Percentiles rank a stretch among this genome's conserved stretches.
Conservation (phyloP, 192 early-diverging fungal genomes). For the Coemansia sp. region DNA sequence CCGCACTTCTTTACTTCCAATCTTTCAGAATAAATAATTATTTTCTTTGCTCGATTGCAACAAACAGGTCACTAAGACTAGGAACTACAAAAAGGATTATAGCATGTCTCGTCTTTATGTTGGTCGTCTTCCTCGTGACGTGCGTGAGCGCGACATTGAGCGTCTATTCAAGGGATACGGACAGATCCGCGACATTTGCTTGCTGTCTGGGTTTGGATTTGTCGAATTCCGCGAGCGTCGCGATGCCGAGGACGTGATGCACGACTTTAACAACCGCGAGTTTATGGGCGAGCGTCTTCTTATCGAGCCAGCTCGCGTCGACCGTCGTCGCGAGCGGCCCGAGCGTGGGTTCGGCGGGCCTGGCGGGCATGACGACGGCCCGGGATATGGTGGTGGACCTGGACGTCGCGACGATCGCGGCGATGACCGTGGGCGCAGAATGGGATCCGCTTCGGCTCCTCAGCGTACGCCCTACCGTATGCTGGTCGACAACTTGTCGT, state of each 20-base stretch:
- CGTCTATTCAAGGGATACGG: constrained; percentile 80
- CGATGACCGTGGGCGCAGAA: constrained; percentile 53
- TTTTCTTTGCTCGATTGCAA: constrained; percentile 4
- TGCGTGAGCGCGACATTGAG: constrained; percentile 82
- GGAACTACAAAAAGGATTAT: not conserved
- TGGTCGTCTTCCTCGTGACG: constrained; percentile 85
- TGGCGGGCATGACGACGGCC: constrained; percentile 13
- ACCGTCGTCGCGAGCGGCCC: constrained; percentile 56
- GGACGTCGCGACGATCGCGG: constrained; percentile 49
- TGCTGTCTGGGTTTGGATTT: constrained; percentile 89
- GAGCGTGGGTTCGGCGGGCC: constrained; percentile 1
- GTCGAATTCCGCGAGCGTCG: constrained; percentile 86
- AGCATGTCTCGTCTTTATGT: constrained; percentile 64
- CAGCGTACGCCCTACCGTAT: constrained; percentile 68
- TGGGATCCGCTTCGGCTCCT: constrained; percentile 34
- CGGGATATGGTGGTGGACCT: constrained; percentile 20
- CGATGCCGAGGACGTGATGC: constrained; percentile 90
- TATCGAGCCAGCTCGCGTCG: constrained; percentile 78
- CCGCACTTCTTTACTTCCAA: not conserved
- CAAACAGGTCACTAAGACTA: not conserved
- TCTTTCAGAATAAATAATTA: not conserved
- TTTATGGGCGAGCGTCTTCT: constrained; percentile 86
- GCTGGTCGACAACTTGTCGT: constrained; percentile 80
- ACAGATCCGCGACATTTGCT: constrained; percentile 76
- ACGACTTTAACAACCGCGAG: constrained; percentile 76